Evolutionary conservation across 129 eudicot species (phyloP), one percentile per base, ranked within the genome.

Genomic region (Arctium minus): DNA sequence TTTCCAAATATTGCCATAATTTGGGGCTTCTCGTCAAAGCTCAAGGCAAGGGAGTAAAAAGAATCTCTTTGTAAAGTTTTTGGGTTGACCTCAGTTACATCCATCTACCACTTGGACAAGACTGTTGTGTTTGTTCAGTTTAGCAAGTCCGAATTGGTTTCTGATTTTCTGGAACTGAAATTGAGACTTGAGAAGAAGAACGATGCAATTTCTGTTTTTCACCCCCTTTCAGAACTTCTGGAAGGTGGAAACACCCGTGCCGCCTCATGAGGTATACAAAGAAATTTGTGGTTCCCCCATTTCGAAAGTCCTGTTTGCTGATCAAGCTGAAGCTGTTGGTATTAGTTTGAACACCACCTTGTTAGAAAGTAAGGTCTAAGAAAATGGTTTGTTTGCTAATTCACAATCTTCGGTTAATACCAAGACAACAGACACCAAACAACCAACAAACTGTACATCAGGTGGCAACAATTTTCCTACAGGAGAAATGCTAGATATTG

Each of bases 51-150:
- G 30, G 90, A 90, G 67, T 89, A 91, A 32, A 88, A 84, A 88
- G 91, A 90, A 62, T 84, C 88, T 69, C 64, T 96, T 30, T 73
- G 67, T 36, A 93, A 92, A 88, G 94, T 82, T 42, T 90, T 90
- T 48, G 99, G 98, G 69, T 72, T 73, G 38, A 80, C 80, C 44
- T 92, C 97, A 4, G 90, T 96, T 80, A 78, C 89, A 69, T 83
- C 92, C 15, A 17, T 90, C 48, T 90, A 81, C 76, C 90, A 91
- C 37, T 81, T 96, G 92, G 99, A 96, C 75, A 85, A 87, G 70
- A 89, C 91, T 46, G 98, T 96, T 5, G 96, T 90, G 8, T 92
- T 96, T 88, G 88, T 96, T 77, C 92, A 90, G 86, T 93, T 96
- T 76, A 89, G 82, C 75, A 85, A 84, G 33, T 71, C 86, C n/a